phyloP scores from a whole-genome alignment of 768 basidiomycete genomes.

The Cyclocybe cylindracea region DNA sequence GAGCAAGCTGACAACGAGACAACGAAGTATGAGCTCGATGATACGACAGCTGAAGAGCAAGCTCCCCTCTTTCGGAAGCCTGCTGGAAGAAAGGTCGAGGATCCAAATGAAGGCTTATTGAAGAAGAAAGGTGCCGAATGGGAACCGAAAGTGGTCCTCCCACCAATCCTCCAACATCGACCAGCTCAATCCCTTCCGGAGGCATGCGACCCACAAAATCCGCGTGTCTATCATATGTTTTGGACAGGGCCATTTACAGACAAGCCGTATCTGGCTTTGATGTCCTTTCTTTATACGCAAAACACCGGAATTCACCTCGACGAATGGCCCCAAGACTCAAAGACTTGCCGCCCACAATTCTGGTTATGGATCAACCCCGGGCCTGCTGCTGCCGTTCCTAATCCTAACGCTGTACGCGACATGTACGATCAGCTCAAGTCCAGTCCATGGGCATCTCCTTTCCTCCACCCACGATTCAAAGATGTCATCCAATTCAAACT shows the following conservation, averaged over 20 bases:
- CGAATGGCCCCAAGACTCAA: conserved; percentile 39
- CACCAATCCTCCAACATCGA: conserved; percentile 43
- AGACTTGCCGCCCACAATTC: conserved; percentile 83
- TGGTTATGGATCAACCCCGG: conserved; percentile 98
- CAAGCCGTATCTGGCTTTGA: conserved; percentile 90
- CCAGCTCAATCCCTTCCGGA: conserved; percentile 39
- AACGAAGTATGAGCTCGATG: conserved; percentile 20
- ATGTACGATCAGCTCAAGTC: conserved; percentile 79
- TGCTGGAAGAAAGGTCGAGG: conserved; percentile 24
- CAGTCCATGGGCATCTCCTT: conserved; percentile 91
- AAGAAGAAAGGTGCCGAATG: conserved; percentile 60
- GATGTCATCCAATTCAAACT: conserved; percentile 89
- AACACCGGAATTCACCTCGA: conserved; percentile 77
- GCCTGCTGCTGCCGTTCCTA: conserved; percentile 82
- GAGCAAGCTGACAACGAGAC: conserved; percentile 44
- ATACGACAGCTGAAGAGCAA: conserved; percentile 13
- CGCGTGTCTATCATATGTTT: conserved; percentile 91
- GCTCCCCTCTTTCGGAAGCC: conserved; percentile 17
- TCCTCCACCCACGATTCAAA: conserved; percentile 86
- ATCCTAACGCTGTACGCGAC: conserved; percentile 73
- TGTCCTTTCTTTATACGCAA: conserved; percentile 93
- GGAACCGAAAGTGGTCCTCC: conserved; percentile 57
- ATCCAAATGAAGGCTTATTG: conserved; percentile 54
- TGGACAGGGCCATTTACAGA: conserved; percentile 97
- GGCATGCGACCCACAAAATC: conserved; percentile 76